These are phyloP conservation scores for Glycine soja DNA, from an alignment of 306 rosid genomes.

Conservation along the genomic window DNA sequence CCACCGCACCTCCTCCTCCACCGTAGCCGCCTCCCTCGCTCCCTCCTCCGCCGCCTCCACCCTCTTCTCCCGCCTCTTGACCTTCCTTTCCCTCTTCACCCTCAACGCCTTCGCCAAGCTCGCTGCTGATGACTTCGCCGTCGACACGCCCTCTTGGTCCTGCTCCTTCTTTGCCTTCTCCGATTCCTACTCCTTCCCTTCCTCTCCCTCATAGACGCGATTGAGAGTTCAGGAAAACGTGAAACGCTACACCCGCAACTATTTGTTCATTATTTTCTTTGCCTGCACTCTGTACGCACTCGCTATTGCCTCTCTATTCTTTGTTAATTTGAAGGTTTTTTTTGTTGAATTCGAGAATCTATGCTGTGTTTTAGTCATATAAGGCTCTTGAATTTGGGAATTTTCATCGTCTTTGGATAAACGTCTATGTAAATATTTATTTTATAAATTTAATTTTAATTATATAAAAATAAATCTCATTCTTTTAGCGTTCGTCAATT, in stretches of 20 bases:
- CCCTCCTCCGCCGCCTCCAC: conserved; percentile 55
- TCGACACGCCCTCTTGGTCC: conserved; percentile 82
- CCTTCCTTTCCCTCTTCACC: conserved; percentile 75
- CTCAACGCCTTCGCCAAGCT: conserved; percentile 88
- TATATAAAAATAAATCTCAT: no score
- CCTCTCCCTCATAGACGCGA: conserved; percentile 78
- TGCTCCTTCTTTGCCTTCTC: conserved; percentile 62
- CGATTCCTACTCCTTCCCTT: conserved; percentile 81
- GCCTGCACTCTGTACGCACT: conserved; percentile 73
- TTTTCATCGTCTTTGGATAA: no score
- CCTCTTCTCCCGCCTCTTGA: conserved; percentile 62
- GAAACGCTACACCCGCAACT: conserved; percentile 90
- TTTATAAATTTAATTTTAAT: no score
- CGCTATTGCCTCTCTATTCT: background rate
- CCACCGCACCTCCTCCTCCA: conserved; percentile 66
- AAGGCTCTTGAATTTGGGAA: background rate
- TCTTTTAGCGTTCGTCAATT: no score
- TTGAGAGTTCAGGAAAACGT: conserved; percentile 87
- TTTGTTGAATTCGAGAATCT: background rate
- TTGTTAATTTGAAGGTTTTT: background rate
- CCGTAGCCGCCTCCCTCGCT: conserved; percentile 34
- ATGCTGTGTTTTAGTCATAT: background rate
- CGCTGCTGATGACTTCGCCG: conserved; percentile 71
- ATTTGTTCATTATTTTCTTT: conserved; percentile 71
- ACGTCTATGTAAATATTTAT: no score